Base-by-base conservation (phyloP, 2,329 filamentous ascomycete genomes). In the Chaetomium sp. region DNA sequence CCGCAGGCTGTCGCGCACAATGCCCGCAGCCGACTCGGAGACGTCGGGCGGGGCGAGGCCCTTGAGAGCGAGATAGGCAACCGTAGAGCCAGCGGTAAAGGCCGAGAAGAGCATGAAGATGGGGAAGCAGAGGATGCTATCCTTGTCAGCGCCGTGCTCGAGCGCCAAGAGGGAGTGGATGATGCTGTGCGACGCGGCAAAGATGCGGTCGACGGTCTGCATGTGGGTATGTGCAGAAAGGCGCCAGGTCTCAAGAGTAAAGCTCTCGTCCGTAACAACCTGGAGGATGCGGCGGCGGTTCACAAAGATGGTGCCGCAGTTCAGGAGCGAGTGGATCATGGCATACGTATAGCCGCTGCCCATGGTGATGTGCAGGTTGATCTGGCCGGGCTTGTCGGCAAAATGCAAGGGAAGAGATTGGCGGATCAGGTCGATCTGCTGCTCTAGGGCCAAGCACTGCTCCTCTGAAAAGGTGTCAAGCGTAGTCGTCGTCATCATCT, bases 51-150 rank as follows among this genome's bases (percentile, higher is more conserved):
- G 80, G 0, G 80, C 80, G 6, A 84, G 67, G 8, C 80, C 79
- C 70, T 83, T 84, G 46, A 84, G 74, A n/a, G 80, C 81, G 35
- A 84, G 73, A 67, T 82, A 84, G 10, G 81, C 81, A 1, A 83
- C 77, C 0, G 81, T 84, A 2, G 80, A 80, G 58, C 80, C 80
- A 2, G 80, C 79, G 0, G 80, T 83, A 59, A 84, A 84, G 50
- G 80, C 78, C 0, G 80, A 79, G 66, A 84, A 84, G 10, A 84
- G 72, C 81, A 84, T 84, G 59, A 82, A 81, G 53, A 84, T 80
- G 40, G 81, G 81, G 68, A 83, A 81, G 67, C 78, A 82, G n/a
- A 79, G 71, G n/a, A 78, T 73, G 32, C 74, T 72, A 53, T 83
- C 79, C 70, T 83, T 83, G 52, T 84, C 80, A 1, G 76, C 72